Conservation (phyloP, 371 early-diverging fungal genomes). For the Saksenaea oblongispora region DNA sequence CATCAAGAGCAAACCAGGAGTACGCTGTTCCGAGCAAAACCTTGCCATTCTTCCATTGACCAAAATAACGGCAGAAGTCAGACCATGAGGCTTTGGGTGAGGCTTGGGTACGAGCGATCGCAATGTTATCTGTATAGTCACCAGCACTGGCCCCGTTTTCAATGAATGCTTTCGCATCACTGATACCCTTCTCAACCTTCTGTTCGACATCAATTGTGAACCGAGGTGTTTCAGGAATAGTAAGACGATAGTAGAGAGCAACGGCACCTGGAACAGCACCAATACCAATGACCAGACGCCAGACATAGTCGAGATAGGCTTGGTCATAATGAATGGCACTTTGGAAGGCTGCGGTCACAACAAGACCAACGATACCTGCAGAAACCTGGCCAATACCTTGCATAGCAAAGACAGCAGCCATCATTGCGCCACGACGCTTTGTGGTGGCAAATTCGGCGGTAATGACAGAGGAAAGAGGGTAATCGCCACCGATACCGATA, state of each 20-base stretch:
- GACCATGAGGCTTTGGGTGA: constrained; percentile 26
- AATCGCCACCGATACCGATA: constrained; percentile 81
- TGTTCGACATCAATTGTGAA: constrained; percentile 75
- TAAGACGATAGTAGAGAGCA: constrained; percentile 73
- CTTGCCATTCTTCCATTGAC: constrained; percentile 47
- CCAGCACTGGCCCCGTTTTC: constrained; percentile 54
- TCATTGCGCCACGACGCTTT: constrained; percentile 79
- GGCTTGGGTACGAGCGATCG: constrained; percentile 19
- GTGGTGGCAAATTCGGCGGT: constrained; percentile 82
- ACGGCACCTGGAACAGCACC: constrained; percentile 71
- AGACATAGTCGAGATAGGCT: constrained; percentile 69
- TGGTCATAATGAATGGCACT: constrained; percentile 53
- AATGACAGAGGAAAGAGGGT: constrained; percentile 77
- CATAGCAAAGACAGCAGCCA: constrained; percentile 86
- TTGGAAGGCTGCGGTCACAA: constrained; percentile 60
- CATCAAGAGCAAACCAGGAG: constrained; percentile 71
- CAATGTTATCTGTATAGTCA: constrained; percentile 32
- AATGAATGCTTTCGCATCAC: constrained; percentile 47
- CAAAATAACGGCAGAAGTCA: constrained; percentile 55
- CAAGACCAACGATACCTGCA: constrained; percentile 69
- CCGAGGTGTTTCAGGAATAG: constrained; percentile 87
- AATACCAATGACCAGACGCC: constrained; percentile 74
- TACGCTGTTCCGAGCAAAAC: constrained; percentile 51
- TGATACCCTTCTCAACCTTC: constrained; percentile 60
- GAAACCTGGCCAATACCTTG: constrained; percentile 82